These are phyloP conservation scores for Sclerotinia sclerotiorum DNA, from an alignment of 2,329 filamentous ascomycete genomes.

Conservation along the genomic window DNA sequence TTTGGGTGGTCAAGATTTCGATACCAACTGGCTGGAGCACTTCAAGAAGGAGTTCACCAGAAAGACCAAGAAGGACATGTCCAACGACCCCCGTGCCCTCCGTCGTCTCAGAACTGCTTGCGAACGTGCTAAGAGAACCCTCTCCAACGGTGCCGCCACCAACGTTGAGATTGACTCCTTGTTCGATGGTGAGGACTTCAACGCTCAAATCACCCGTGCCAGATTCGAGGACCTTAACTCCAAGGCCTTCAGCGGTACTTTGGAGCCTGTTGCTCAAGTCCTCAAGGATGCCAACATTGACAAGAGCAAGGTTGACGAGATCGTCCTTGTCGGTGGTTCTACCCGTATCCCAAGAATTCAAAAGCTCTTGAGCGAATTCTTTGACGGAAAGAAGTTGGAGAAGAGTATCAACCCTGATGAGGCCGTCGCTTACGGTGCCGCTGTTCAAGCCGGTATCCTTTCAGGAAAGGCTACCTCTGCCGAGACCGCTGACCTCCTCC, in stretches of 20 bases:
- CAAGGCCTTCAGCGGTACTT: constrained; percentile 89
- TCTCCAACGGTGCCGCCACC: constrained; percentile 95
- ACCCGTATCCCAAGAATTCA: constrained; percentile 99
- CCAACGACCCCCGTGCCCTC: constrained; percentile 83
- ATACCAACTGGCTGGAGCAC: constrained; percentile 91
- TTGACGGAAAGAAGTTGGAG: constrained; percentile 99
- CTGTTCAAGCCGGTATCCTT: constrained; percentile 97
- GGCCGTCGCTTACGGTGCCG: constrained; percentile 97
- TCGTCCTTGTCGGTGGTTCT: constrained; percentile 97
- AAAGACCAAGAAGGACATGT: constrained; percentile 79
- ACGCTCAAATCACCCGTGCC: constrained; percentile 94
- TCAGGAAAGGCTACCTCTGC: constrained; percentile 96
- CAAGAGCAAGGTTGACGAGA: constrained; percentile 94
- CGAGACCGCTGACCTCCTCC: constrained; percentile 89
- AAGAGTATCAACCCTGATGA: constrained; percentile 99
- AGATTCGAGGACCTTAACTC: constrained; percentile 98
- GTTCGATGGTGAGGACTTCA: constrained; percentile 97
- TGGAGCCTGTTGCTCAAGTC: constrained; percentile 94
- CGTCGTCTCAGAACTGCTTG: constrained; percentile 96
- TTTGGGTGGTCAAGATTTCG: constrained; percentile 93
- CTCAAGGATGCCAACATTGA: constrained; percentile 87
- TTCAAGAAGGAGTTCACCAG: constrained; percentile 93
- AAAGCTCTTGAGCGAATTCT: constrained; percentile 98
- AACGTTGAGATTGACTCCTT: constrained; percentile 98
- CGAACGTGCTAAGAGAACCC: constrained; percentile 98